Evolutionary conservation across 2,329 filamentous ascomycete genomes (phyloP).

Genomic region (Alternaria sp.): DNA sequence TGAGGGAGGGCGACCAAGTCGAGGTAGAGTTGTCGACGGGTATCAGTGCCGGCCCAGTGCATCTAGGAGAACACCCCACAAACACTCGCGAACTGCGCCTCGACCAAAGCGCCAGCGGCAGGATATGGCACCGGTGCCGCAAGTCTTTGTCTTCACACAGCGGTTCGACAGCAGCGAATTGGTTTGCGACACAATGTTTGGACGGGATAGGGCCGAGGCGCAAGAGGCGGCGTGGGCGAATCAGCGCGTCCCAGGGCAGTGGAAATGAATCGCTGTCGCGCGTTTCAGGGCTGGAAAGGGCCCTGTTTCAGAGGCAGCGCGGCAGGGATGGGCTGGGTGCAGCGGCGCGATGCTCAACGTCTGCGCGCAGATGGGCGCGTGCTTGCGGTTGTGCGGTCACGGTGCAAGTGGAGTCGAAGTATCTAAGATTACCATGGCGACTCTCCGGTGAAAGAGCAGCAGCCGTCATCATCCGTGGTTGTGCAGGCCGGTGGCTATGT

Average conservation of each 20-base stretch:
- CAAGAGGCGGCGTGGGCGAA: slow-evolving; percentile 27
- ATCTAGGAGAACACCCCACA: not conserved
- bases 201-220: slow-evolving; percentile 15
- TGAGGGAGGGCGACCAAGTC: slow-evolving; percentile 10
- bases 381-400: not conserved
- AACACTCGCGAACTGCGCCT: not conserved
- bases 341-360: slow-evolving; percentile 1
- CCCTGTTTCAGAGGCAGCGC: slow-evolving; percentile 37
- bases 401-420: not conserved
- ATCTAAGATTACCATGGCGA: not conserved
- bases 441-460: not conserved
- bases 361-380: slow-evolving; percentile 9
- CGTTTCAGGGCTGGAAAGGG: slow-evolving; percentile 42
- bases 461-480: not conserved
- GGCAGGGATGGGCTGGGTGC: slow-evolving; percentile 12
- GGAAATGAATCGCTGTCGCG: slow-evolving; percentile 38
- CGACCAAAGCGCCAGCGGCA: slow-evolving; percentile 6
- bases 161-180: slow-evolving; percentile 34
- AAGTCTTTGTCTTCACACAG: slow-evolving; percentile 12
- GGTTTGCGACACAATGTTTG: slow-evolving; percentile 14
- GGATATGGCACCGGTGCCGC: slow-evolving; percentile 1
- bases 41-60: not conserved
- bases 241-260: slow-evolving; percentile 20
- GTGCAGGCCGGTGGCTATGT: slow-evolving; percentile 5
- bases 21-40: not conserved